Conservation (phyloP, 192 early-diverging fungal genomes). For the Backusella parvicylindrica region DNA sequence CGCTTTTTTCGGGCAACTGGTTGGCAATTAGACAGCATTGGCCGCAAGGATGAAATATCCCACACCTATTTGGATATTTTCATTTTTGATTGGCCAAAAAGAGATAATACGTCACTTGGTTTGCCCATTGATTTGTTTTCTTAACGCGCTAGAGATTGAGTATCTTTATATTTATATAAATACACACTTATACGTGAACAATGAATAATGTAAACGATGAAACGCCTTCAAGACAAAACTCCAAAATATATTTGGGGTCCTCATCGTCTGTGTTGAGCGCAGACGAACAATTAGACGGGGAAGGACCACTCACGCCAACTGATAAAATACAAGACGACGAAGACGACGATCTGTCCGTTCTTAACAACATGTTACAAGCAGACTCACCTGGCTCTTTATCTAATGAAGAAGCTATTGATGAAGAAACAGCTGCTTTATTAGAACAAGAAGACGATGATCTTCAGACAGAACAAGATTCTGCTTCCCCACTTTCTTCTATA, state of each 20-base stretch:
- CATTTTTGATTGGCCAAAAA: not conserved
- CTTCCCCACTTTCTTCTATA: constrained; percentile 37
- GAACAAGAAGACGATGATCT: constrained; percentile 16
- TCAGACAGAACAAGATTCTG: constrained; percentile 24
- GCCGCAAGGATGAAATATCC: no score
- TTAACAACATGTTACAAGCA: not conserved
- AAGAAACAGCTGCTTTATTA: not conserved
- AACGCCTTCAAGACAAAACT: constrained; percentile 22
- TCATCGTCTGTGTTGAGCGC: constrained; percentile 28
- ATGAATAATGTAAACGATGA: constrained; percentile 12
- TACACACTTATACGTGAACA: not conserved
- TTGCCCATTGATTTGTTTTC: not conserved
- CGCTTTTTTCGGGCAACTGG: no score
- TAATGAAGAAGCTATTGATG: constrained; percentile 22
- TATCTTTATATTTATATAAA: not conserved
- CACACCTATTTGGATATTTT: no score
- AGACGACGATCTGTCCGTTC: not conserved
- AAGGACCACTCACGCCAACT: constrained; percentile 28
- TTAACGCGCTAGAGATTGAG: not conserved
- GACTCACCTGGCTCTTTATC: constrained; percentile 15
- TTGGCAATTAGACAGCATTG: no score
- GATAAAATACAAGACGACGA: constrained; percentile 31
- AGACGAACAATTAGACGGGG: constrained; percentile 26
- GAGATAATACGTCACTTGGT: not conserved
- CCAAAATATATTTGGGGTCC: constrained; percentile 32